Evolutionary conservation across 2,329 filamentous ascomycete species (phyloP).

Genomic region (Apiospora sp.): DNA sequence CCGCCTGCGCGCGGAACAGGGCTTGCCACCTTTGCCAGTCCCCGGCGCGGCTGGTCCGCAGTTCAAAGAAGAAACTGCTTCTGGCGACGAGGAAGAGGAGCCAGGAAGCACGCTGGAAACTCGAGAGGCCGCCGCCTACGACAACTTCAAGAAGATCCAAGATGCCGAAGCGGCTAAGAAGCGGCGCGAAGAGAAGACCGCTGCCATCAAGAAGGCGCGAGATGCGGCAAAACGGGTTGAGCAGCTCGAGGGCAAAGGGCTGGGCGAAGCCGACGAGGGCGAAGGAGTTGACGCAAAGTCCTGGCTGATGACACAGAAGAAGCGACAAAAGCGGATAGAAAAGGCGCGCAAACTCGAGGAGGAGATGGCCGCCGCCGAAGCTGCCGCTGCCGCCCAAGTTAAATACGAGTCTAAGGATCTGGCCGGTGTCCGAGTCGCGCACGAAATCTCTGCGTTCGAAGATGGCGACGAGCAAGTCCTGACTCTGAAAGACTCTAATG

Average conservation of each 20-base stretch:
- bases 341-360: slow-evolving; percentile 76
- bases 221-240: slow-evolving; percentile 81
- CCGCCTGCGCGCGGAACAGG: slow-evolving; percentile 86
- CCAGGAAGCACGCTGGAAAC: slow-evolving; percentile 84
- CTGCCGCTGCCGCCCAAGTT: slow-evolving; percentile 65
- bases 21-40: slow-evolving; percentile 88
- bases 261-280: slow-evolving; percentile 77
- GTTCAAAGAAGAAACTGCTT: slow-evolving; percentile 48
- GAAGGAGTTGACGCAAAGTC: slow-evolving; percentile 78
- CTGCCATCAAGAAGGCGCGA: slow-evolving; percentile 84
- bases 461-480: slow-evolving; percentile 88
- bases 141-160: slow-evolving; percentile 72
- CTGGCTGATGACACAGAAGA: slow-evolving; percentile 91
- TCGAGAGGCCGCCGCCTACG: slow-evolving; percentile 74
- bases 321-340: slow-evolving; percentile 90
- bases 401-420: slow-evolving; percentile 87
- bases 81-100: slow-evolving; percentile 66
- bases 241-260: slow-evolving; percentile 80
- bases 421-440: slow-evolving; percentile 89
- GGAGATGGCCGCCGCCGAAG: slow-evolving; percentile 80
- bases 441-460: slow-evolving; percentile 83
- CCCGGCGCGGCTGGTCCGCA: slow-evolving; percentile 65
- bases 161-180: slow-evolving; percentile 80
- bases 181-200: slow-evolving; percentile 80
- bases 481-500: slow-evolving; percentile 91